These are phyloP conservation scores for Fusarium sp. DNA, from an alignment of 2,329 filamentous ascomycete species.

Conservation along the genomic window DNA sequence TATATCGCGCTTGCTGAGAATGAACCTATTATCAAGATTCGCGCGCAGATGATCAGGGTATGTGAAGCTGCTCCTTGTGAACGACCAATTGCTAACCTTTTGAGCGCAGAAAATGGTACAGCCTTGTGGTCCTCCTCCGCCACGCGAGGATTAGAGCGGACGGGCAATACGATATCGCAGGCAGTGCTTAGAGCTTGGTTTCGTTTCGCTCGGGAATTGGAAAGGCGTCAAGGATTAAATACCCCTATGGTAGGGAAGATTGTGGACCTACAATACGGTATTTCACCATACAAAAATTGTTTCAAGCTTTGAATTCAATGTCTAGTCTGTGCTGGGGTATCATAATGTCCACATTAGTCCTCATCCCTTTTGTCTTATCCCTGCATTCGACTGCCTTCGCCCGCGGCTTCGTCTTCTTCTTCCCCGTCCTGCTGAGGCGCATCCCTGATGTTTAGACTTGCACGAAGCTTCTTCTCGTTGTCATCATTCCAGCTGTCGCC, in stretches of 20 bases:
- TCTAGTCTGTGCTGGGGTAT: conserved; percentile 28
- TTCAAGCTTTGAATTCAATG: background rate
- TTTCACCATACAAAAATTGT: background rate
- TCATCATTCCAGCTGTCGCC: conserved; percentile 60
- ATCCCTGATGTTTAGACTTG: conserved; percentile 66
- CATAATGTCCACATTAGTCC: conserved; percentile 15
- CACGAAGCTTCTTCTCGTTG: conserved; percentile 66
- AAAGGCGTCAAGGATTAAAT: conserved; percentile 40
- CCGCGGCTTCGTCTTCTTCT: conserved; percentile 38
- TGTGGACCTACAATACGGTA: conserved; percentile 1
- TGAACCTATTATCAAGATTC: conserved; percentile 81
- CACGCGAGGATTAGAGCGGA: conserved; percentile 58
- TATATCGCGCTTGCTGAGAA: conserved; percentile 93
- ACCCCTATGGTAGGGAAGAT: conserved; percentile 29
- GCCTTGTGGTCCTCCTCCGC: conserved; percentile 66
- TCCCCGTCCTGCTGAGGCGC: conserved; percentile 29
- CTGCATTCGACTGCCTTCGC: conserved; percentile 19
- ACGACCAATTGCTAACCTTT: background rate
- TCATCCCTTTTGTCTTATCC: background rate
- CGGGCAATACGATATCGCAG: background rate
- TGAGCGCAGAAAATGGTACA: conserved; percentile 71
- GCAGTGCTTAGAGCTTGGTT: background rate
- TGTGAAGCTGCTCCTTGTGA: conserved; percentile 30
- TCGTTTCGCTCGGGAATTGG: conserved; percentile 1
- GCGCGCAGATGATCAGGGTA: conserved; percentile 81